Evolutionary conservation across 768 basidiomycete genomes (phyloP).

Genomic region (Lanmaoa rubissima): DNA sequence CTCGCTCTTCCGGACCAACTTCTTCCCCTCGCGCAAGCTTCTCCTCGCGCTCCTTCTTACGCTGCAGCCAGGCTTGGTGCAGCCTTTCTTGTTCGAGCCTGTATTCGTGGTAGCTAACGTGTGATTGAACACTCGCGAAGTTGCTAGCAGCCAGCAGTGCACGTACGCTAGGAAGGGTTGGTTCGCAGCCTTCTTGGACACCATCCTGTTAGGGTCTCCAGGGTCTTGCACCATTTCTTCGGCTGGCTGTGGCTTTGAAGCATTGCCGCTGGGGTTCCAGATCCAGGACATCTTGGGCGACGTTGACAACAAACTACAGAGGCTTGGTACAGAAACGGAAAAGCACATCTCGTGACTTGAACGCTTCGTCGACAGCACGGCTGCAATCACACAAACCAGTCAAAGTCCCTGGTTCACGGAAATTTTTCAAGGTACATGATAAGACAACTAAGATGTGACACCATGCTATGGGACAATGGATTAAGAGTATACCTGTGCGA

Average conservation of each 20-base stretch:
- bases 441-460: conserved; percentile 10
- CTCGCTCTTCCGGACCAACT: conserved; percentile 68
- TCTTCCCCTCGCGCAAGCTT: conserved; percentile 73
- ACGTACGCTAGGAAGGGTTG: conserved; percentile 79
- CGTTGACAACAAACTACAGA: not conserved
- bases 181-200: conserved; percentile 82
- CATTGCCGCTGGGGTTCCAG: conserved; percentile 42
- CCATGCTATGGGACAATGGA: conserved; percentile 27
- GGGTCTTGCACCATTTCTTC: conserved; percentile 62
- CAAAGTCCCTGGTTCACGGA: not conserved
- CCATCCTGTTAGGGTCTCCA: conserved; percentile 61
- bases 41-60: conserved; percentile 68
- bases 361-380: not conserved
- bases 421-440: not conserved
- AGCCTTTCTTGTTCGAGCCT: conserved; percentile 56
- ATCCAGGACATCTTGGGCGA: conserved; percentile 61
- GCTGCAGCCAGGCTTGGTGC: conserved; percentile 64
- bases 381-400: not conserved
- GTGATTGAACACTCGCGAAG: conserved; percentile 6
- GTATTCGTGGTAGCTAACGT: conserved; percentile 62
- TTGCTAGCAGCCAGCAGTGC: conserved; percentile 2
- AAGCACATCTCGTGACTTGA: not conserved
- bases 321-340: not conserved
- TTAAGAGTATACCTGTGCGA: conserved; percentile 32
- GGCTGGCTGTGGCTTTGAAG: conserved; percentile 38